phyloP scores from a whole-genome alignment of 768 basidiomycete genomes.

The Boletus reticulatus region DNA sequence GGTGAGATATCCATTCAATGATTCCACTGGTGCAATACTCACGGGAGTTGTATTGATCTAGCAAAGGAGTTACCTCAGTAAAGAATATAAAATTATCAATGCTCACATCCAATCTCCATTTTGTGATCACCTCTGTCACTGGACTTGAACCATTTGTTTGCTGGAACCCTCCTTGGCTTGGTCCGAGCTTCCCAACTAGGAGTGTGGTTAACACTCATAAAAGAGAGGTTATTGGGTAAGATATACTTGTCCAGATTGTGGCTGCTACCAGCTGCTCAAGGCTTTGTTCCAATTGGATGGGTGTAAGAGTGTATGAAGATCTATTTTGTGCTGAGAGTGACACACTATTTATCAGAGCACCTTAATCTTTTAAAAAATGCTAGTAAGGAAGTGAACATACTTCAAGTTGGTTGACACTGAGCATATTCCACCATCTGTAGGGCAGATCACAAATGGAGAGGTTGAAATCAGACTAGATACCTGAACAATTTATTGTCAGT shows the following conservation, averaged over 20 bases:
- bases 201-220: no score
- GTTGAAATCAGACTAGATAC: background rate
- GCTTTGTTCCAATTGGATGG: background rate
- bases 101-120: background rate
- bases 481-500: background rate
- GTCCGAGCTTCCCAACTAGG: no score
- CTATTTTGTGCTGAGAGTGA: background rate
- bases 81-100: background rate
- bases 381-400: background rate
- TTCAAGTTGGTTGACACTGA: background rate
- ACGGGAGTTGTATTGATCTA: conserved; percentile 9
- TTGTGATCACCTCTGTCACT: background rate
- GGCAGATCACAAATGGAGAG: background rate
- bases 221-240: background rate
- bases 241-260: no score
- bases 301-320: background rate
- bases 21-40: no score
- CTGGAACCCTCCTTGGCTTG: no score
- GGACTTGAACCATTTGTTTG: no score
- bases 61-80: background rate
- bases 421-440: background rate
- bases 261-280: background rate
- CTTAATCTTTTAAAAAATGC: no score
- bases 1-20: no score
- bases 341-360: no score